A percentile compares a stretch with the other conserved stretches of the same genome.
Evolutionary conservation across 1,284 basidiomycete species (phyloP).

Genomic region (Cerrena zonata): DNA sequence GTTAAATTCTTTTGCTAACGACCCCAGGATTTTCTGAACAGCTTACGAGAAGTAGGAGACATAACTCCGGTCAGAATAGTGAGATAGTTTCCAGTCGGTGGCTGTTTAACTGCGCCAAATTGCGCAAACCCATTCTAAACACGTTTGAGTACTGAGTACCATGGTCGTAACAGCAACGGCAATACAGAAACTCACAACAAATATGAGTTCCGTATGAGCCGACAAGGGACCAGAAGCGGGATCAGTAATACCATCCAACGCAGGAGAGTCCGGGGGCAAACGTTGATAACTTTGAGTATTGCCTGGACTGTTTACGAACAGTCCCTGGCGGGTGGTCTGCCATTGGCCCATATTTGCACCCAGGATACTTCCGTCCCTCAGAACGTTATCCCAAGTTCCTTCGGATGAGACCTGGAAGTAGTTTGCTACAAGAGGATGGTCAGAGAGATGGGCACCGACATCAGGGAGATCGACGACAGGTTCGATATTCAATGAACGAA

Average conservation of each 20-base stretch:
- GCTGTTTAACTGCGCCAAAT: constrained; percentile 9
- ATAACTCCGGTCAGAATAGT: constrained; percentile 24
- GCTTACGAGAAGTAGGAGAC: constrained; percentile 33
- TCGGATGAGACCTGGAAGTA: constrained; percentile 20
- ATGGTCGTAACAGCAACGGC: too few relatives aligned
- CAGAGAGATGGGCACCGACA: constrained; percentile 33
- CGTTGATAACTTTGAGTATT: constrained; percentile 23
- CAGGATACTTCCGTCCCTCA: constrained; percentile 14
- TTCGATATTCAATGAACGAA: constrained; percentile 21
- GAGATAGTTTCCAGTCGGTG: constrained; percentile 26
- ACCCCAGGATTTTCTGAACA: background rate
- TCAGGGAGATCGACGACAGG: constrained; percentile 29
- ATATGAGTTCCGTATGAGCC: constrained; percentile 16
- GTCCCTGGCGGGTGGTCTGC: constrained; percentile 18
- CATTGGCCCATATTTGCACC: constrained; percentile 17
- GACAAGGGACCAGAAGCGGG: constrained; percentile 15
- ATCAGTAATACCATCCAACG: constrained; percentile 9
- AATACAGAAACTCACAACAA: constrained; percentile 14
- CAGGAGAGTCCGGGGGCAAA: constrained; percentile 13
- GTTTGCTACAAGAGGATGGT: constrained; percentile 28
- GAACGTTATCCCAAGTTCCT: constrained; percentile 20
- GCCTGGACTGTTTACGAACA: constrained; percentile 17
- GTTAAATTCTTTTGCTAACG: background rate
- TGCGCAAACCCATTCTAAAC: constrained; percentile 7
- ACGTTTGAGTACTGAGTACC: too few relatives aligned